Evolutionary conservation across 208 protist species (phyloP).

Genomic region (Crithidia bombi): DNA sequence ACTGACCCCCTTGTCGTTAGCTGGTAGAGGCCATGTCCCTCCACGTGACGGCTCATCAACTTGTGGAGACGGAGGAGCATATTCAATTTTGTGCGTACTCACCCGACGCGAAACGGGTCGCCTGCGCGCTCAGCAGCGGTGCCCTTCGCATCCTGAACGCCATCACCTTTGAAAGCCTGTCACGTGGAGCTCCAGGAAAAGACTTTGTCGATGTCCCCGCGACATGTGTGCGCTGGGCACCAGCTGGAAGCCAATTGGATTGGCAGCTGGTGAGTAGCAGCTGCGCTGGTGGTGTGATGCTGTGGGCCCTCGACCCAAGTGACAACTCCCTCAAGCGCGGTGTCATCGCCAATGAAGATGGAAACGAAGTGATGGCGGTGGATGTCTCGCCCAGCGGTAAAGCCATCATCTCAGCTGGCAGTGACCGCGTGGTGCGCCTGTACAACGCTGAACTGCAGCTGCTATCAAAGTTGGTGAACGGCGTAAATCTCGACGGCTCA

Average conservation of each 20-base stretch:
- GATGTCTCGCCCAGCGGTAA: conserved; percentile 62
- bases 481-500: conserved; percentile 42
- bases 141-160: conserved; percentile 47
- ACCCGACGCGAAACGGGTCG: conserved; percentile 58
- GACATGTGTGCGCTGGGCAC: conserved; percentile 69
- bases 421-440: conserved; percentile 79
- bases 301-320: conserved; percentile 60
- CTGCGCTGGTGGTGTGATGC: conserved; percentile 59
- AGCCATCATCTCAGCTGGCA: conserved; percentile 79
- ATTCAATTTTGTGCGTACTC: conserved; percentile 50
- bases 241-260: not conserved
- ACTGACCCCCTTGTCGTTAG: too few species aligned
- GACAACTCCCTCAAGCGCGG: conserved; percentile 30
- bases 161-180: conserved; percentile 24
- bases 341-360: conserved; percentile 38
- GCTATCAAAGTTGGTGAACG: conserved; percentile 38
- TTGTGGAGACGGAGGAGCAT: conserved; percentile 41
- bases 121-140: conserved; percentile 63
- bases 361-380: conserved; percentile 75
- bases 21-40: too few species aligned
- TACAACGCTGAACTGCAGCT: conserved; percentile 65
- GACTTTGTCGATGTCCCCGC: conserved; percentile 52
- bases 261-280: conserved; percentile 65
- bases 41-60: not conserved
- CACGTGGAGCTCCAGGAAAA: conserved; percentile 30